Percentiles rank a stretch among this genome's conserved stretches.
phyloP scores from a whole-genome alignment of 31 red algal species.

The Endocladia muricata region DNA sequence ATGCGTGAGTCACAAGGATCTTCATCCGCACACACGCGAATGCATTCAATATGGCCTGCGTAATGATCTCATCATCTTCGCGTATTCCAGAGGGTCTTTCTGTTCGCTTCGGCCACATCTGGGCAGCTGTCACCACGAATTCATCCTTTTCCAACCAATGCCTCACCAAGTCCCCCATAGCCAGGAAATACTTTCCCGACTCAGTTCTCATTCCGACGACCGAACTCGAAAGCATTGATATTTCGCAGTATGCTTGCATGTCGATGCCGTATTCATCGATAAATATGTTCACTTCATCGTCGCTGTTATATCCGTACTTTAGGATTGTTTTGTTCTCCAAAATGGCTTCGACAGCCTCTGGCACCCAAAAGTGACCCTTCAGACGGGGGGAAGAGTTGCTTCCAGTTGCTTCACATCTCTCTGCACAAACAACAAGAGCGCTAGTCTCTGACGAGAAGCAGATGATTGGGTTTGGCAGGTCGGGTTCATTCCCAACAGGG shows the following conservation, averaged over 20 bases:
- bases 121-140: not conserved
- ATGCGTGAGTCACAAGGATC: not conserved
- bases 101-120: constrained; percentile 10
- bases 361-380: constrained; percentile 42
- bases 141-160: constrained; percentile 43
- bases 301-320: constrained; percentile 25
- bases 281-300: constrained; percentile 23
- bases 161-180: constrained; percentile 29
- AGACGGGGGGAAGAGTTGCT: not conserved
- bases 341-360: constrained; percentile 6
- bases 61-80: not conserved
- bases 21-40: constrained; percentile 20
- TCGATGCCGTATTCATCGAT: constrained; percentile 16
- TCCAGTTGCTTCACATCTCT: not conserved
- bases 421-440: constrained; percentile 5
- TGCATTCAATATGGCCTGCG: constrained; percentile 21
- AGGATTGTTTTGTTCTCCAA: constrained; percentile 3
- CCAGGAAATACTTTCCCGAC: not conserved
- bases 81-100: not conserved
- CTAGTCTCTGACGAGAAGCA: constrained; percentile 21
- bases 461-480: not conserved
- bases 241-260: constrained; percentile 1
- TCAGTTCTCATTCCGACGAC: not conserved
- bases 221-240: constrained; percentile 33
- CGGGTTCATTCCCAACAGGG: not conserved